Conservation (phyloP, 805 yeast genomes). For the Brettanomyces bruxellensis region DNA sequence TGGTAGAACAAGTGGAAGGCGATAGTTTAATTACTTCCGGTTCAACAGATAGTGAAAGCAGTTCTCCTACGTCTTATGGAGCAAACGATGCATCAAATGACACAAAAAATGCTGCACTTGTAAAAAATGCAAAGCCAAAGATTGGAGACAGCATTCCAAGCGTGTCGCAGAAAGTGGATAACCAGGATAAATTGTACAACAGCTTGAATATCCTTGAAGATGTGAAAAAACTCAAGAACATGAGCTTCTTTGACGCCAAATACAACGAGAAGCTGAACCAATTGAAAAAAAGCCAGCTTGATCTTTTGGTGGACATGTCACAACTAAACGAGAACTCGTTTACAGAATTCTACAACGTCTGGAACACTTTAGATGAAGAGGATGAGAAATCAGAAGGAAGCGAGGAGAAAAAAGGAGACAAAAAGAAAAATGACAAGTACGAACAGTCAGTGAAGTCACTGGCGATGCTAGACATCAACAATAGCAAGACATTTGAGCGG, state of each 20-base stretch:
- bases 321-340: conserved; percentile 20
- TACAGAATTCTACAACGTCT: conserved; percentile 21
- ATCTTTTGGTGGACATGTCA: conserved; percentile 33
- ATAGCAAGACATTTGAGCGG: conserved; percentile 41
- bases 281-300: conserved; percentile 49
- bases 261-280: conserved; percentile 44
- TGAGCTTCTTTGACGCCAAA: conserved; percentile 41
- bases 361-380: conserved; percentile 12
- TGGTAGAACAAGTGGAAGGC: no score
- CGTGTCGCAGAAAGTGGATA: conserved; percentile 50
- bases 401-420: neutral
- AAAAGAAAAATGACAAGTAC: neutral
- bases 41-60: no score
- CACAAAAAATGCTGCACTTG: neutral
- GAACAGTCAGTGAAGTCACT: neutral
- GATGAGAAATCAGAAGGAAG: neutral
- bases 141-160: conserved; percentile 39
- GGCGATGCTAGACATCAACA: conserved; percentile 15
- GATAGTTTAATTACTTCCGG: no score
- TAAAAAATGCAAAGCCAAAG: neutral
- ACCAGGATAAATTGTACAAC: conserved; percentile 77
- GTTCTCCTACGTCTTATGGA: no score
- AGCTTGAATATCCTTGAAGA: conserved; percentile 82
- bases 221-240: conserved; percentile 48
- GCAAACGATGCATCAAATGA: no score